These are phyloP conservation scores for Lithospermum erythrorhizon DNA, from an alignment of 257 asterid genomes.

Conservation along the genomic window DNA sequence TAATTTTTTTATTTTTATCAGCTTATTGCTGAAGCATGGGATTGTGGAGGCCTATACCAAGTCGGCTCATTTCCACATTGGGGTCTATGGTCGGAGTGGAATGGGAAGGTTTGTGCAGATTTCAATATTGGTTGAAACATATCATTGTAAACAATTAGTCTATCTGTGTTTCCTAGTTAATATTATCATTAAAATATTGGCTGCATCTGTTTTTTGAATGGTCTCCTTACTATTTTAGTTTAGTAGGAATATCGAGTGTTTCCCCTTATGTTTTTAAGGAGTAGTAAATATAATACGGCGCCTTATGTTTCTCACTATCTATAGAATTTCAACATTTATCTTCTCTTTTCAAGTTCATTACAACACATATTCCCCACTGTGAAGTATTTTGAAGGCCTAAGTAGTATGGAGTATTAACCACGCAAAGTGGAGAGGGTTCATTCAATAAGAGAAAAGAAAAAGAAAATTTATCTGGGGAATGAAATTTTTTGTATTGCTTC, in stretches of 20 bases:
- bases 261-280: background rate
- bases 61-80: slow-evolving; percentile 91
- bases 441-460: no score
- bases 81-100: slow-evolving; percentile 99
- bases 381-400: no score
- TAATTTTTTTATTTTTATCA: slow-evolving; percentile 18
- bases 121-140: background rate
- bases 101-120: slow-evolving; percentile 68
- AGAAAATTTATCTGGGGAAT: background rate
- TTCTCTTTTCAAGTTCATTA: no score
- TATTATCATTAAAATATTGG: no score
- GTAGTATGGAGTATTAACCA: no score
- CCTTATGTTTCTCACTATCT: no score
- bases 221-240: background rate
- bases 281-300: no score
- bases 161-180: background rate
- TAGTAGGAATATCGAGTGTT: background rate
- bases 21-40: slow-evolving; percentile 99
- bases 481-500: background rate
- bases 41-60: slow-evolving; percentile 99
- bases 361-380: no score
- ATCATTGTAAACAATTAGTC: background rate
- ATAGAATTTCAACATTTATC: no score
- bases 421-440: no score
- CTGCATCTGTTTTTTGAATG: background rate